A percentile compares a stretch with the other conserved stretches of the same genome.
phyloP scores from a whole-genome alignment of 1,284 basidiomycete species.

The Papiliotrema nemorosa region DNA sequence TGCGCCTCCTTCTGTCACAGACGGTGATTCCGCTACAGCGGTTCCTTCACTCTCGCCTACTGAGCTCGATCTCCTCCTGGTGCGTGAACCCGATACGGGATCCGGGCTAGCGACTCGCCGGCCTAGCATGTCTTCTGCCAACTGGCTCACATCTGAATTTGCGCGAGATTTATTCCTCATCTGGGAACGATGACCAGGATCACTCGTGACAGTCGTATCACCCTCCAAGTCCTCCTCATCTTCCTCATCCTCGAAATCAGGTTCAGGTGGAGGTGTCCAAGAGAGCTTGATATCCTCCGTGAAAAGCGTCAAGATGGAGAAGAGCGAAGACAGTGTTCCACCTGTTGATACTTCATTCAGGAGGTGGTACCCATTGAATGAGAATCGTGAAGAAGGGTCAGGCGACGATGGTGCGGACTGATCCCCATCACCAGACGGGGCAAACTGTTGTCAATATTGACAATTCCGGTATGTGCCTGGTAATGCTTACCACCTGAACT shows the following conservation, averaged over 20 bases:
- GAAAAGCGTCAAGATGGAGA: slow-evolving; percentile 92
- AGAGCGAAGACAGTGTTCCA: slow-evolving; percentile 89
- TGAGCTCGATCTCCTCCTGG: background rate
- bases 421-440: slow-evolving; percentile 48
- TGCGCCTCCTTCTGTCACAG: background rate
- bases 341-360: slow-evolving; percentile 93
- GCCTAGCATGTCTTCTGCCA: slow-evolving; percentile 28
- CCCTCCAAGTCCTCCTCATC: slow-evolving; percentile 46
- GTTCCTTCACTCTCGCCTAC: background rate
- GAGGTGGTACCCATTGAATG: slow-evolving; percentile 85
- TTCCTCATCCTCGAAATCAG: slow-evolving; percentile 36
- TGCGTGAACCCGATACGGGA: background rate
- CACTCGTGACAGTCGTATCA: background rate
- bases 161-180: slow-evolving; percentile 22
- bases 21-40: background rate
- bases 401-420: slow-evolving; percentile 17
- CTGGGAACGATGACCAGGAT: slow-evolving; percentile 2
- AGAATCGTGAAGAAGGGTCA: slow-evolving; percentile 18
- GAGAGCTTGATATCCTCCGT: slow-evolving; percentile 95
- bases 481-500: slow-evolving; percentile 48
- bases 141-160: slow-evolving; percentile 48
- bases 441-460: slow-evolving; percentile 53
- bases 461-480: background rate
- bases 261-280: slow-evolving; percentile 55
- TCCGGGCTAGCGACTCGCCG: slow-evolving; percentile 6